phyloP scores from a whole-genome alignment of 768 basidiomycete genomes.

The Suillus plorans region DNA sequence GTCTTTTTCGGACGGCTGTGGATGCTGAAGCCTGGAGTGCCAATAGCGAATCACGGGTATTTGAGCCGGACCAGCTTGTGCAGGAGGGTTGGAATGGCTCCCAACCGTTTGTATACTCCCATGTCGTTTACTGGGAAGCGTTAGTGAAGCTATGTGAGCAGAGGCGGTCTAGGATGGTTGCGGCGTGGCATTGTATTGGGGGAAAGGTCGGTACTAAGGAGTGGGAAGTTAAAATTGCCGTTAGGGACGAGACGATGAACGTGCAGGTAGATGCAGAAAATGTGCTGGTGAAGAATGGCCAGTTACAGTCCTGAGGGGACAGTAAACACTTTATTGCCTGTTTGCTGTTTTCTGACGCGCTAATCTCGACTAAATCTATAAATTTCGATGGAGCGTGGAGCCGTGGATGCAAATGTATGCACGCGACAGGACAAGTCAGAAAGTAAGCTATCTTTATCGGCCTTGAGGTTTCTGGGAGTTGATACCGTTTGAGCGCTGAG shows the following conservation, averaged over 20 bases:
- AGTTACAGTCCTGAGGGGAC: background rate
- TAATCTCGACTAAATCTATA: background rate
- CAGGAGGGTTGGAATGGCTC: conserved; percentile 68
- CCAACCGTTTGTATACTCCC: conserved; percentile 67
- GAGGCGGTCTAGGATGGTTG: conserved; percentile 48
- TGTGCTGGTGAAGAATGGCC: background rate
- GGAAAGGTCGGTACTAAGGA: conserved; percentile 72
- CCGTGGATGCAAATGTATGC: background rate
- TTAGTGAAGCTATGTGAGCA: conserved; percentile 56
- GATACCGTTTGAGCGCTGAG: too few species aligned
- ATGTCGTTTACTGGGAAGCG: conserved; percentile 73
- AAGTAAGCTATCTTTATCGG: background rate
- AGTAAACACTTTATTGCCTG: background rate
- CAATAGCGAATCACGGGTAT: conserved; percentile 35
- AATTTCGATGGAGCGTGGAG: background rate
- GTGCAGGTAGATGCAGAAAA: background rate
- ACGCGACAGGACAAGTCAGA: background rate
- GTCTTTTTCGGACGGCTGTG: conserved; percentile 26
- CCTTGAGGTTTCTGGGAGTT: background rate
- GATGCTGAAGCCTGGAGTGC: conserved; percentile 14
- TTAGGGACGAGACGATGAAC: conserved; percentile 15
- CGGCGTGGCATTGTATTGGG: conserved; percentile 69
- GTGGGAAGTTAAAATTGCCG: conserved; percentile 65
- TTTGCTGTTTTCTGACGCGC: background rate
- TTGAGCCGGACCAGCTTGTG: conserved; percentile 71